These are phyloP conservation scores for Eutrema japonicum DNA, from an alignment of 345 rosid species.

Conservation along the genomic window DNA sequence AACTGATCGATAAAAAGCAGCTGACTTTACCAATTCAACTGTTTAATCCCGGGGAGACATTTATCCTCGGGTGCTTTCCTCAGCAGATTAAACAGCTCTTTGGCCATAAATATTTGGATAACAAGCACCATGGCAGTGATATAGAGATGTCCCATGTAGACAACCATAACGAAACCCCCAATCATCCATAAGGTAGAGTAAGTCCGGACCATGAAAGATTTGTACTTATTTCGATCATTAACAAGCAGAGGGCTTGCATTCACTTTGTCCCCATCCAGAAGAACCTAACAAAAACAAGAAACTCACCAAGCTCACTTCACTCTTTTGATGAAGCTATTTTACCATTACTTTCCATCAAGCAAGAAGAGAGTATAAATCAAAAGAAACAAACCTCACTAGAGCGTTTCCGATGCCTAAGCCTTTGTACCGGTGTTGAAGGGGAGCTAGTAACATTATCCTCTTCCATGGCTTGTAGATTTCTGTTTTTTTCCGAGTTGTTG, in stretches of 20 bases:
- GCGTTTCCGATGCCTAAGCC: slow-evolving; percentile 73
- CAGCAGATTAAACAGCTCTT: slow-evolving; percentile 80
- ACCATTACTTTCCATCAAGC: neutral
- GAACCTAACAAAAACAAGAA: slow-evolving; percentile 49
- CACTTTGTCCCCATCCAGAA: slow-evolving; percentile 57
- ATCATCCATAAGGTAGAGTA: slow-evolving; percentile 93
- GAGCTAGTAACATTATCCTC: slow-evolving; percentile 52
- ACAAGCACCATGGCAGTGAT: slow-evolving; percentile 97
- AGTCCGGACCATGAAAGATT: slow-evolving; percentile 75
- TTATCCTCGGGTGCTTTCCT: slow-evolving; percentile 87
- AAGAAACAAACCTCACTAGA: slow-evolving; percentile 63
- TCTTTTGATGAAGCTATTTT: neutral
- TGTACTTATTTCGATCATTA: slow-evolving; percentile 77
- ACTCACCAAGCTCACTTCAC: neutral
- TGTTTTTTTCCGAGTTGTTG: neutral
- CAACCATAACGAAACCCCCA: slow-evolving; percentile 74
- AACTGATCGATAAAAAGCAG: neutral
- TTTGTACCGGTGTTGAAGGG: slow-evolving; percentile 54
- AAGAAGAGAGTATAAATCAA: neutral
- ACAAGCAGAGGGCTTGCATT: slow-evolving; percentile 69
- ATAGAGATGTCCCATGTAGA: slow-evolving; percentile 96
- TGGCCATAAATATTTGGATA: slow-evolving; percentile 92
- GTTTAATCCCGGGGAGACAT: slow-evolving; percentile 85
- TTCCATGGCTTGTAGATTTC: slow-evolving; percentile 55
- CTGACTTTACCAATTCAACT: slow-evolving; percentile 72